Evolutionary conservation across 495 filamentous ascomycete species (phyloP).

Genomic region (Aspergillus saccharolyticus): DNA sequence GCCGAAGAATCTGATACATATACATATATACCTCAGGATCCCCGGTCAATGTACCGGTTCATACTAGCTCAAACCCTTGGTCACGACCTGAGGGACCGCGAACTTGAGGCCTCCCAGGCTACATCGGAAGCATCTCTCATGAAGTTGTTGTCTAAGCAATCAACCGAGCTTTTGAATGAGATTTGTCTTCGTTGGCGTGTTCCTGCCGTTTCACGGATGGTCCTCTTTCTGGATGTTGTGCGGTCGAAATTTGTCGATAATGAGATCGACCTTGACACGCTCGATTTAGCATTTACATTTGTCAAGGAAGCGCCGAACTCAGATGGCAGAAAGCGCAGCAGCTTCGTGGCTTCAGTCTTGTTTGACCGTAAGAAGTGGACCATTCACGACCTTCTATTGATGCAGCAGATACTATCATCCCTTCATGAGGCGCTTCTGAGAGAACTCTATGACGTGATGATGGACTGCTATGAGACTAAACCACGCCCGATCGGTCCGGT

Average conservation of each 20-base stretch:
- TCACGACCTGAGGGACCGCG: constrained; percentile 58
- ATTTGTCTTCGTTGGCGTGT: constrained; percentile 86
- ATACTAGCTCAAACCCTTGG: constrained; percentile 71
- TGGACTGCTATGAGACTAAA: constrained; percentile 86
- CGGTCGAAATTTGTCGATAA: constrained; percentile 80
- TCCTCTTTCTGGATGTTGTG: constrained; percentile 80
- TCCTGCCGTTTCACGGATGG: constrained; percentile 72
- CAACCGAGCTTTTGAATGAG: constrained; percentile 77
- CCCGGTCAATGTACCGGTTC: constrained; percentile 72
- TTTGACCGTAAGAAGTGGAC: constrained; percentile 71
- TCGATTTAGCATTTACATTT: constrained; percentile 77
- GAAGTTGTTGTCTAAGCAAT: constrained; percentile 73
- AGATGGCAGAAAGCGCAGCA: constrained; percentile 51
- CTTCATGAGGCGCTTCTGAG: constrained; percentile 79
- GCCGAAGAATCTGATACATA: constrained; percentile 56
- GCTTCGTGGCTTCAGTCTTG: constrained; percentile 39
- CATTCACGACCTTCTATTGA: constrained; percentile 66
- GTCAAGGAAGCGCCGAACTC: constrained; percentile 61
- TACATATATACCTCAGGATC: constrained; percentile 84
- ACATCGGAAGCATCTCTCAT: constrained; percentile 50
- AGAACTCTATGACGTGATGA: constrained; percentile 80
- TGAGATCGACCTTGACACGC: constrained; percentile 70
- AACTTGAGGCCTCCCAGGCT: constrained; percentile 48
- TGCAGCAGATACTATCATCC: constrained; percentile 67
- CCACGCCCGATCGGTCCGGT: constrained; percentile 70